phyloP scores from a whole-genome alignment of 352 stramenopile species.

The Phytophthora idaei region DNA sequence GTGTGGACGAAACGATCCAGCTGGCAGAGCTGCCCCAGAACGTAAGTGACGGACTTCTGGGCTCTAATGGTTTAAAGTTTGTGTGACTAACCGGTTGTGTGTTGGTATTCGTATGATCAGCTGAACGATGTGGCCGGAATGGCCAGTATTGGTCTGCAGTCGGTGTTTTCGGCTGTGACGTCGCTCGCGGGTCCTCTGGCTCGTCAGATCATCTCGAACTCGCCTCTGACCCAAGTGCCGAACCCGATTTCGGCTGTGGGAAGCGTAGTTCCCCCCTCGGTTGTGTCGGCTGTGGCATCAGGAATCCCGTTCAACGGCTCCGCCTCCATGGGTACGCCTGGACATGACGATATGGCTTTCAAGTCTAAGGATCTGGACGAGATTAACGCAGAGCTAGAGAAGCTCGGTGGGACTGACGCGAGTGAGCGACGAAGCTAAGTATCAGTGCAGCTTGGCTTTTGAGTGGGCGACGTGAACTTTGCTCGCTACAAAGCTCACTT shows the following conservation, averaged over 20 bases:
- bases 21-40: constrained; percentile 83
- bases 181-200: constrained; percentile 78
- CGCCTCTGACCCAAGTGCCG: constrained; percentile 66
- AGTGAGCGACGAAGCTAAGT: constrained; percentile 29
- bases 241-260: constrained; percentile 79
- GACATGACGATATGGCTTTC: constrained; percentile 41
- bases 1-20: constrained; percentile 81
- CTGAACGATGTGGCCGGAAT: constrained; percentile 77
- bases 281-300: constrained; percentile 51
- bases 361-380: constrained; percentile 67
- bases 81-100: constrained; percentile 1
- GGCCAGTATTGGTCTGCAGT: constrained; percentile 81
- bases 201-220: constrained; percentile 70
- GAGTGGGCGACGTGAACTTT: constrained; percentile 2
- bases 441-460: constrained; percentile 10
- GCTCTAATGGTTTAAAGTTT: not conserved
- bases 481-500: not conserved
- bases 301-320: constrained; percentile 44
- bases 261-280: constrained; percentile 50
- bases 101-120: constrained; percentile 30
- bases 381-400: constrained; percentile 75
- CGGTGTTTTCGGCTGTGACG: constrained; percentile 72
- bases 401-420: constrained; percentile 52
- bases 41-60: constrained; percentile 45
- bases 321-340: constrained; percentile 11